Conservation (phyloP, 176 grass and related monocot species). For the Ensete glaucum region DNA sequence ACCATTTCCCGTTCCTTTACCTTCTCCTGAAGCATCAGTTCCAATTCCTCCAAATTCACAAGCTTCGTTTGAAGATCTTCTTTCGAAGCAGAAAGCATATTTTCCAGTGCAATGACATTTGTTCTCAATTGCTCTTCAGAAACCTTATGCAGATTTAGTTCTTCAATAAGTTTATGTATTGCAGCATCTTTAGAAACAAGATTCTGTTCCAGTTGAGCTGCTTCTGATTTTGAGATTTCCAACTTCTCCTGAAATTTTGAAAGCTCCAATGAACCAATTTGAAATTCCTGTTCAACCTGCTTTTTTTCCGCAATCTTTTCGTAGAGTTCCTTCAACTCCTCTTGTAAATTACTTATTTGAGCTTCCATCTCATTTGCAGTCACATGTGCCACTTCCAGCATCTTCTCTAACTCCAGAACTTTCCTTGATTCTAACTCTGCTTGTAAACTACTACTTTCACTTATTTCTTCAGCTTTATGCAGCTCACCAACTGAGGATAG, state of each 20-base stretch:
- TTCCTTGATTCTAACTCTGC: slow-evolving; percentile 56
- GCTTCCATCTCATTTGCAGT: slow-evolving; percentile 66
- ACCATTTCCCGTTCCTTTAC: slow-evolving; percentile 41
- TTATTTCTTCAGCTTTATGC: slow-evolving; percentile 49
- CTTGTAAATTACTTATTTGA: slow-evolving; percentile 51
- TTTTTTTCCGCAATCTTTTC: slow-evolving; percentile 41
- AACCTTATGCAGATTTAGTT: slow-evolving; percentile 43
- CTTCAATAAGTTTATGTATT: slow-evolving; percentile 53
- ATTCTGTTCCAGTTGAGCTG: slow-evolving; percentile 55
- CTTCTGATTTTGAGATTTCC: slow-evolving; percentile 56
- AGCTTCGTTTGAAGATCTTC: slow-evolving; percentile 42
- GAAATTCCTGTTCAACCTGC: slow-evolving; percentile 53
- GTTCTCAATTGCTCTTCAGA: slow-evolving; percentile 63
- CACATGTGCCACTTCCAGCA: slow-evolving; percentile 37
- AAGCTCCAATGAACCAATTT: slow-evolving; percentile 45
- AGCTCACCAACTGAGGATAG: slow-evolving; percentile 37
- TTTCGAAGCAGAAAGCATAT: slow-evolving; percentile 30
- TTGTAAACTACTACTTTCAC: slow-evolving; percentile 51
- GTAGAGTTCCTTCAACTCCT: slow-evolving; percentile 54
- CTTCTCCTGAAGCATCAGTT: slow-evolving; percentile 41
- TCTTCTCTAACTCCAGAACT: slow-evolving; percentile 62
- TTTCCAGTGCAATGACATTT: slow-evolving; percentile 41
- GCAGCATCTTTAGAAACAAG: slow-evolving; percentile 46
- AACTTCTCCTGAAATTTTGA: slow-evolving; percentile 48
- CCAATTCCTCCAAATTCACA: slow-evolving; percentile 38